These are phyloP conservation scores for Stachybotrys elegans DNA, from an alignment of 2,329 filamentous ascomycete genomes.

Conservation along the genomic window DNA sequence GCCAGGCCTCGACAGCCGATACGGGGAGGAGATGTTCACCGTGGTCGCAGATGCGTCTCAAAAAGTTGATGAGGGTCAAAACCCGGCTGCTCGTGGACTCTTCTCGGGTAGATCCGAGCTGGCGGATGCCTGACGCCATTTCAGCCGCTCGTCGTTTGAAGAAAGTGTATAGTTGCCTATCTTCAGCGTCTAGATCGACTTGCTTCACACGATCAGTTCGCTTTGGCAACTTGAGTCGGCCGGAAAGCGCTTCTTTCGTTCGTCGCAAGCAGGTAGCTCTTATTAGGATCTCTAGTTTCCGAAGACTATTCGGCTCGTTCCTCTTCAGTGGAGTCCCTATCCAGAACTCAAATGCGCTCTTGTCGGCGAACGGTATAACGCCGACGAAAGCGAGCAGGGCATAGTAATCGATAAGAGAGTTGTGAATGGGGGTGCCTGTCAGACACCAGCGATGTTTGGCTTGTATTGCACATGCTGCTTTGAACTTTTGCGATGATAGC, in stretches of 20 bases:
- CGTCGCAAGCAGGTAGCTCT: not conserved
- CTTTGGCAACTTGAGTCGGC: not conserved
- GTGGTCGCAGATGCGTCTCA: conserved; percentile 25
- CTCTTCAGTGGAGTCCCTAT: not conserved
- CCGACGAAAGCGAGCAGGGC: conserved; percentile 26
- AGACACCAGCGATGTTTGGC: conserved; percentile 29
- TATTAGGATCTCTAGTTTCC: not conserved
- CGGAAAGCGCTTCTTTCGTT: not conserved
- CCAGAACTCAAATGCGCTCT: not conserved
- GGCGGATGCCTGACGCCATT: not conserved
- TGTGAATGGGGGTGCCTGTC: conserved; percentile 34
- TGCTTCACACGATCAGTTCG: not conserved
- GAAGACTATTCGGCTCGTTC: not conserved
- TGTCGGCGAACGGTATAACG: conserved; percentile 14
- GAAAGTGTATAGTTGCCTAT: not conserved
- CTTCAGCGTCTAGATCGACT: not conserved
- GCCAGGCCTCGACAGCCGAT: conserved; percentile 1
- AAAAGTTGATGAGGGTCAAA: conserved; percentile 15
- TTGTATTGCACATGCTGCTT: conserved; percentile 16
- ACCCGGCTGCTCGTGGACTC: conserved; percentile 8
- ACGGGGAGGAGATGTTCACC: conserved; percentile 18
- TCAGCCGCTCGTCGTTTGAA: not conserved
- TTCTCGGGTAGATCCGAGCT: too few relatives aligned
- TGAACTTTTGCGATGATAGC: conserved; percentile 20
- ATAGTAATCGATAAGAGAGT: conserved; percentile 31